Base-by-base conservation (phyloP, 148 eudicot species). In the Rheum nobile region DNA sequence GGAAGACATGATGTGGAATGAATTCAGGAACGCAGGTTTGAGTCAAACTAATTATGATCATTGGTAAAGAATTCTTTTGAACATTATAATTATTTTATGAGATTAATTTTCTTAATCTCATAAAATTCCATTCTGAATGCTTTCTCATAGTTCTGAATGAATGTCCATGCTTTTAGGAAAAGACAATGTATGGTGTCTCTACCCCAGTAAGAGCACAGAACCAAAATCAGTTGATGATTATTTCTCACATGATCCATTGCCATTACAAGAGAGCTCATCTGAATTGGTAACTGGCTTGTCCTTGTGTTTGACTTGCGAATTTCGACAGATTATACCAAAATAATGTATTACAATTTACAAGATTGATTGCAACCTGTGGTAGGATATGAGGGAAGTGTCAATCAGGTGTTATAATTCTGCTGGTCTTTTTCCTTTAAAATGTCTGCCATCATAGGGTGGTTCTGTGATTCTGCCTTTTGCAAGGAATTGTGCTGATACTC, bases 1-100 rank as follows among this genome's bases (percentile, higher is more conserved):
- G 77, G 99, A 95, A 77, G 91, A 92, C 67, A 82, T 90, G 54
- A 95, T 95, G 99, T 95, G 99, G 99, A 82, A 88, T 75, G 92
- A 85, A 73, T 86, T 92, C 65, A 82, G 79, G 72, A 73, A 44
- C 79, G 85, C 97, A 80, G 99, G 99, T 90, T 38, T 61, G 26
- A 38, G 28, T 37, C 17, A 16, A 63, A 14, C 22, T 63, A 32
- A 16, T 31, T 31, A 32, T 61, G 37, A 14, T 55, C 31, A 55
- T 61, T 29, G 68, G 4, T 28, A 28, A 61, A 61, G 7, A 4
- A 31, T 61, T 31, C 17, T 61, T 31, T 16, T 14, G 63, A 55
- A 55, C 22, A 48, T 48, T 22, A 12, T 59, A 13, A 21, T 1
- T 59, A 28, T 59, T 59, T 5, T 59, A 1, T n/a, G n/a, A n/a